A percentile compares a stretch with the other conserved stretches of the same genome.
These are phyloP conservation scores for Paracoccidioides brasiliensis DNA, from an alignment of 2,329 filamentous ascomycete genomes.

Conservation along the genomic window DNA sequence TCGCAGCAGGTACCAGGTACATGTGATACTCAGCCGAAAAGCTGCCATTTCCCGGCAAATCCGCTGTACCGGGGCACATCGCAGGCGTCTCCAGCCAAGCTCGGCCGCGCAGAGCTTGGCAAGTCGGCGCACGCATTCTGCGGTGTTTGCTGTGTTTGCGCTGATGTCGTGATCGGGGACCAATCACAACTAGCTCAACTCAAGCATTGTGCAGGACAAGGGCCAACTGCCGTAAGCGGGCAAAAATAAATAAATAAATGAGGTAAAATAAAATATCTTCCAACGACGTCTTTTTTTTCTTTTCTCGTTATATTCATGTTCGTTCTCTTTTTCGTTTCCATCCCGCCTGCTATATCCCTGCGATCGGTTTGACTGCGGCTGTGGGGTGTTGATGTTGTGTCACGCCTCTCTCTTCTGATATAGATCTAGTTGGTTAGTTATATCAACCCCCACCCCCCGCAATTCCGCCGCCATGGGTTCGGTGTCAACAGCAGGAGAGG, in stretches of 20 bases:
- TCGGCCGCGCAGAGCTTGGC: too few relatives aligned
- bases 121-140: not conserved
- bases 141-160: slow-evolving; percentile 9
- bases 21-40: not conserved
- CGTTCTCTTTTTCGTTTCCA: slow-evolving; percentile 9
- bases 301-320: not conserved
- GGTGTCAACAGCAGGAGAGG: slow-evolving; percentile 36
- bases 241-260: too few relatives aligned
- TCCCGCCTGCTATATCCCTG: slow-evolving; percentile 7
- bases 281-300: not conserved
- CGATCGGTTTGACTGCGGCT: not conserved
- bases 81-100: too few relatives aligned
- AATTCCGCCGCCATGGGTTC: slow-evolving; percentile 25
- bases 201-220: not conserved
- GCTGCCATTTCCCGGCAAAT: too few relatives aligned
- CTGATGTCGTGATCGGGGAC: slow-evolving; percentile 34
- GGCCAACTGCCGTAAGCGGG: too few relatives aligned
- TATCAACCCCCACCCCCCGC: slow-evolving; percentile 6
- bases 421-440: slow-evolving; percentile 15
- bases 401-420: slow-evolving; percentile 11
- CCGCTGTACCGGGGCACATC: not conserved
- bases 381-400: slow-evolving; percentile 17
- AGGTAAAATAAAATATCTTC: too few relatives aligned
- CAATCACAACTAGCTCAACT: slow-evolving; percentile 20
- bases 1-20: not conserved